Evolutionary conservation across 1,284 basidiomycete genomes (phyloP).

Genomic region (Phellinidium pouzarii): DNA sequence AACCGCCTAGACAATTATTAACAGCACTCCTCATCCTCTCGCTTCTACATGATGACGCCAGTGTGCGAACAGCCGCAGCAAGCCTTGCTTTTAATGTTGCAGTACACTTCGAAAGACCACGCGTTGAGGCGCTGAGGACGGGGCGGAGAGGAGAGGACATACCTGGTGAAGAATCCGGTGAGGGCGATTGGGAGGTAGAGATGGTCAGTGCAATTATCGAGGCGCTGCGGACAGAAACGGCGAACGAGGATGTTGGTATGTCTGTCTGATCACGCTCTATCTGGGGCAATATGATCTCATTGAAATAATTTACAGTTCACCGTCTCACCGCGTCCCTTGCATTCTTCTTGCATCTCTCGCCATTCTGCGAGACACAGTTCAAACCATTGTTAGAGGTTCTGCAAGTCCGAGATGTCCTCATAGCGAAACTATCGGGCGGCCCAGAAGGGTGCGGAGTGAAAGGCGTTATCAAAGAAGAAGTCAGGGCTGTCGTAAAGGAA

Average conservation of each 20-base stretch:
- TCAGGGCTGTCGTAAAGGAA: conserved; percentile 57
- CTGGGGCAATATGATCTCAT: neutral
- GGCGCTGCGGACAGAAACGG: conserved; percentile 61
- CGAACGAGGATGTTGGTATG: conserved; percentile 75
- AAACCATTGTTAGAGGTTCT: conserved; percentile 64
- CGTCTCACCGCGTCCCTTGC: conserved; percentile 72
- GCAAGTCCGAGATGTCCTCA: conserved; percentile 47
- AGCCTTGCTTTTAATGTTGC: conserved; percentile 76
- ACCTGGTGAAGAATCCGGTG: conserved; percentile 38
- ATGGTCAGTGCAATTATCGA: conserved; percentile 73
- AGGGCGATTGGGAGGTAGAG: conserved; percentile 82
- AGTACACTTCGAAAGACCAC: conserved; percentile 52
- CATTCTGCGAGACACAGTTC: conserved; percentile 48
- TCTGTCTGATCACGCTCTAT: conserved; percentile 21
- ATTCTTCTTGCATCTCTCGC: conserved; percentile 65
- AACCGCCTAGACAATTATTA: conserved; percentile 28
- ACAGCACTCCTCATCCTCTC: conserved; percentile 55
- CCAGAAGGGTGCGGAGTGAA: conserved; percentile 43
- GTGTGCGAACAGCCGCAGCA: conserved; percentile 73
- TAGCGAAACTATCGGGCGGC: conserved; percentile 38
- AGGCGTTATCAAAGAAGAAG: conserved; percentile 56
- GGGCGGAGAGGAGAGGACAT: conserved; percentile 30
- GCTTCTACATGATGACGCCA: conserved; percentile 60
- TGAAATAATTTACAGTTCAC: conserved; percentile 48
- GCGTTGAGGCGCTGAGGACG: conserved; percentile 39